Evolutionary conservation across 2,329 filamentous ascomycete species (phyloP), one percentile per base, ranked within the genome.

Genomic region (Hypoxylon sp.): DNA sequence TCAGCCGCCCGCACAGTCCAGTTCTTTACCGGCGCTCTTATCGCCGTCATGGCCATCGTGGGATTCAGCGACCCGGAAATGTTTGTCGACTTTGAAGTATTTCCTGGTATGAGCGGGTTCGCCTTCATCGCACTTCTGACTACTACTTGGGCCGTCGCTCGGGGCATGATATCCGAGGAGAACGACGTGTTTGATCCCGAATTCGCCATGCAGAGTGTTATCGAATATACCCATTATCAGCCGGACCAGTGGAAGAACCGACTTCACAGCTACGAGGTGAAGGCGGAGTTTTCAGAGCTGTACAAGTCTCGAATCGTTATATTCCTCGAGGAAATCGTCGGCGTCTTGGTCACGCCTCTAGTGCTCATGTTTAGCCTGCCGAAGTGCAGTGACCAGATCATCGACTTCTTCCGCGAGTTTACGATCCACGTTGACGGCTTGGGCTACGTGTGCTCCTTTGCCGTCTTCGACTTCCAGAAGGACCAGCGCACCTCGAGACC

Each of bases 401-500:
- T 98, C 56, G 95, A 99, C 75, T 99, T 99, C 75, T 98, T 99
- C 79, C 88, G 95, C 33, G 95, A 99, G 72, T 97, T 98, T 67
- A 98, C 95, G 0, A 88, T 99, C 18, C 93, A 99, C 67, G 94
- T 99, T 13, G 95, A 99, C 70, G 95, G 95, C 0, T 83, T 99
- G 29, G 95, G 95, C 18, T 94, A 97, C 65, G 92, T 98, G 9
- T 99, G 95, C 75, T 97, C 94, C 1, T 98, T 97, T 76, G 95
- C 95, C 2, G 92, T 97, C 29, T 99, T 99, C 69, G 91, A 97
- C 63, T 98, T 98, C 77, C 93, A 96, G 74, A 94, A 92, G 72
- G 90, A 88, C 20, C 81, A 88, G 18, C 78, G 77, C 11, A 77
- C 78, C 21, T 72, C 72, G 3, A 77, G 73, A 48, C 74, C 74